Base-by-base conservation (phyloP, 495 filamentous ascomycete genomes). In the Penicillium salamii region DNA sequence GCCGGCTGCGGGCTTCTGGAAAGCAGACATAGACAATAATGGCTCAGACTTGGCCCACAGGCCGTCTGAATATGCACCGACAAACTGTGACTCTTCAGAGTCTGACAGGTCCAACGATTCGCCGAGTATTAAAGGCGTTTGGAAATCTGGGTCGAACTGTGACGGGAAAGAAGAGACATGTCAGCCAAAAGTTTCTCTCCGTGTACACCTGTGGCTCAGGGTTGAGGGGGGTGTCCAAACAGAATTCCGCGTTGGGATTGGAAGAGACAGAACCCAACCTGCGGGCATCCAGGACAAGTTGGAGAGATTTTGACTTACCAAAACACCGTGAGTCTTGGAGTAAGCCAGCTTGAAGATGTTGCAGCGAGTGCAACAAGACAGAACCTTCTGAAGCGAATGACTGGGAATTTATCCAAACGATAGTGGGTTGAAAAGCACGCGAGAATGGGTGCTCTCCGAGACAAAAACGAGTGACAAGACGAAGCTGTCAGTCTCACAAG, bases 331-430 rank as follows among this genome's bases (percentile, higher is more conserved):
- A 46, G 66, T 65, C 65, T 68, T 75, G 66, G 71, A 76, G 62
- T 74, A 75, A 72, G 74, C 74, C 74, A 77, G 74, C 59, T 76
- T 77, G 74, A 76, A 69, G 61, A 63, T 74, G 70, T 75, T 77
- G 72, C 70, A 71, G 64, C 56, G 55, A 59, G 58, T 75, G 71
- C 71, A 74, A 75, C 71, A 54, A 67, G 66, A 71, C 63, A 62
- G 66, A 63, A 70, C 59, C 53, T 49, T 53, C 54, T 65, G 62
- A 63, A 76, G 72, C 74, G 74, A 75, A 68, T 70, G 71, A 71
- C 70, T 68, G 70, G 45, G 68, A 70, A 75, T 71, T 70, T 72
- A 73, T 72, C 51, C 48, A 53, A 71, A 68, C 64, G 67, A 71
- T 55, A 53, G 65, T 52, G 65, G 57, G 66, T 59, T 51, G 64